Percentiles rank a stretch among this genome's conserved stretches.
Conservation (phyloP, 176 grass and related monocot genomes). For the Aegilops sharonensis region DNA sequence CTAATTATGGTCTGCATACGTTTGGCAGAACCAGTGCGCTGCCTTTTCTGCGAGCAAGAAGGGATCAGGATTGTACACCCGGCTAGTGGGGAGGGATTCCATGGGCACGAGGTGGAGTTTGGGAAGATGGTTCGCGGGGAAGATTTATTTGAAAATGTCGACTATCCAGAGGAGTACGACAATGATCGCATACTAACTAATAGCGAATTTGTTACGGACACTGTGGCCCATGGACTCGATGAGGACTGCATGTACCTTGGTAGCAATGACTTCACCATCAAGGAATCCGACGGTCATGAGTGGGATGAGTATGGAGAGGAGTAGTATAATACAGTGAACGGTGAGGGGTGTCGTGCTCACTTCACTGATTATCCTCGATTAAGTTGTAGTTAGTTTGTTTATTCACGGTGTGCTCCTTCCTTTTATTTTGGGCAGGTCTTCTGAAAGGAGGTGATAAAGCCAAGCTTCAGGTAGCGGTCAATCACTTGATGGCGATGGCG, state of each 20-base stretch:
- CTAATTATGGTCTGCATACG: not conserved
- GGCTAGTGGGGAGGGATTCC: not conserved
- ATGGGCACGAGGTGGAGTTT: not conserved
- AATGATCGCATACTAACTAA: not conserved
- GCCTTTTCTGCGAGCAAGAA: not conserved
- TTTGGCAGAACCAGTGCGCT: not conserved
- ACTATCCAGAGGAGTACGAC: not conserved
- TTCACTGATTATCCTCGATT: not conserved
- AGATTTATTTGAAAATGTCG: not conserved
- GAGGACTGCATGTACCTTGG: conserved; percentile 1
- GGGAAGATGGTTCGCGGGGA: not conserved
- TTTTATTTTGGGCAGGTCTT: too few relatives aligned
- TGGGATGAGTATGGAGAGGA: not conserved
- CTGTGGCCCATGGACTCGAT: not conserved
- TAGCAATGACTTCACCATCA: not conserved
- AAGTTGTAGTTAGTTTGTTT: not conserved
- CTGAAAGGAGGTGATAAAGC: too few relatives aligned
- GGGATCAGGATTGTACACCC: conserved; percentile 6
- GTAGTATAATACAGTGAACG: not conserved
- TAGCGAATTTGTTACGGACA: not conserved
- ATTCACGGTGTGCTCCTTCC: not conserved
- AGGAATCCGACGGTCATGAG: not conserved
- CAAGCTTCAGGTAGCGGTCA: too few relatives aligned
- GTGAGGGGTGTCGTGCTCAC: not conserved
- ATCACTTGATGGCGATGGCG: too few relatives aligned